phyloP scores from a whole-genome alignment of 257 asterid species.

The Mitragyna speciosa region DNA sequence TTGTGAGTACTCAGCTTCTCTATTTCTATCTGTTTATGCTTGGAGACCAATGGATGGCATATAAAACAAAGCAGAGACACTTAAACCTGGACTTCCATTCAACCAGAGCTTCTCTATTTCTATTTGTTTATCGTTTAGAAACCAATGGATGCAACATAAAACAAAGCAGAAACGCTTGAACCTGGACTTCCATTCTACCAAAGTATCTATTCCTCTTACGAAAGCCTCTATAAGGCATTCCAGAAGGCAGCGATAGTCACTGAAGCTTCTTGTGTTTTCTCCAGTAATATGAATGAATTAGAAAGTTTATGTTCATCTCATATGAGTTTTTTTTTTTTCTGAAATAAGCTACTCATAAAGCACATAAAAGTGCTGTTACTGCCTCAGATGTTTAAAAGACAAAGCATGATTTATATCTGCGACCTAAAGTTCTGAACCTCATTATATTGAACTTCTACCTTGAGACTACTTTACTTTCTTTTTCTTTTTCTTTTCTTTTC shows the following conservation, averaged over 20 bases:
- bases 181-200: not conserved
- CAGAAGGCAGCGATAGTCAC: not conserved
- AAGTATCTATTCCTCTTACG: not conserved
- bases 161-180: not conserved
- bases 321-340: not conserved
- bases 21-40: not conserved
- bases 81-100: not conserved
- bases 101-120: not conserved
- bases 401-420: not conserved
- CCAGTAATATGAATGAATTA: not conserved
- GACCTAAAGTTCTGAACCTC: not conserved
- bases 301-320: not conserved
- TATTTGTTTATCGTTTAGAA: not conserved
- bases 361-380: not conserved
- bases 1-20: conserved; percentile 60
- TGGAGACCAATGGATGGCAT: not conserved
- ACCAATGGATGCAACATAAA: not conserved
- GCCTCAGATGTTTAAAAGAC: not conserved
- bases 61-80: not conserved
- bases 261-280: not conserved
- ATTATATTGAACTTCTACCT: conserved; percentile 4
- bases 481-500: too few relatives aligned
- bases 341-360: not conserved
- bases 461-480: not conserved
- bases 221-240: not conserved